These are phyloP conservation scores for Rhodotorula sp. DNA, from an alignment of 1,284 basidiomycete species.

Conservation along the genomic window DNA sequence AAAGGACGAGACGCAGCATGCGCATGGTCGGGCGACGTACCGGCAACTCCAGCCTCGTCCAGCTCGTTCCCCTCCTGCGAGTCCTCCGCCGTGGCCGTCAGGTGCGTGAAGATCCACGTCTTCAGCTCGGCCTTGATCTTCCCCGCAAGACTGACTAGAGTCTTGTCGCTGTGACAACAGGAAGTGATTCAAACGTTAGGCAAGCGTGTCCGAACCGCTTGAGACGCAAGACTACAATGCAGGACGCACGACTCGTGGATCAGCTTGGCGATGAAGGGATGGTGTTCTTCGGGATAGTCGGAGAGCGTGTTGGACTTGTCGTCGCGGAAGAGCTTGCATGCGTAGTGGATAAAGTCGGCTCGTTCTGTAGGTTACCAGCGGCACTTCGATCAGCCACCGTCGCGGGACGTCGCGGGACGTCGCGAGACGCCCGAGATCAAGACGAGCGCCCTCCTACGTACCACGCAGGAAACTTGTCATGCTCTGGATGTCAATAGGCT, in stretches of 20 bases:
- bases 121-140: slow-evolving; percentile 61
- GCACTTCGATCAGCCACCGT: background rate
- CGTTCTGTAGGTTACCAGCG: slow-evolving; percentile 1
- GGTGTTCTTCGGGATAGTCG: slow-evolving; percentile 62
- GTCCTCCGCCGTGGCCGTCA: slow-evolving; percentile 29
- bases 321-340: slow-evolving; percentile 10
- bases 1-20: background rate
- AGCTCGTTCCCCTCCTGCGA: slow-evolving; percentile 29
- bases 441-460: slow-evolving; percentile 46
- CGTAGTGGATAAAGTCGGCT: slow-evolving; percentile 18
- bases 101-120: slow-evolving; percentile 8
- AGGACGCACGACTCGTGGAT: slow-evolving; percentile 34
- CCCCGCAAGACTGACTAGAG: slow-evolving; percentile 59
- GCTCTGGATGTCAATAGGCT: slow-evolving; percentile 67
- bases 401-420: too few species aligned
- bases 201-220: background rate
- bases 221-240: background rate
- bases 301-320: slow-evolving; percentile 12
- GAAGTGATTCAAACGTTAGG: background rate
- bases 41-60: background rate
- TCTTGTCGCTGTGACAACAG: slow-evolving; percentile 61
- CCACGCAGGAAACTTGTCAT: slow-evolving; percentile 78
- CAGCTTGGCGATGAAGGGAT: slow-evolving; percentile 50
- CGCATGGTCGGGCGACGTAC: background rate
- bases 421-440: too few species aligned